Conservation (phyloP, 495 filamentous ascomycete genomes). For the Hypoxylon perforatum region DNA sequence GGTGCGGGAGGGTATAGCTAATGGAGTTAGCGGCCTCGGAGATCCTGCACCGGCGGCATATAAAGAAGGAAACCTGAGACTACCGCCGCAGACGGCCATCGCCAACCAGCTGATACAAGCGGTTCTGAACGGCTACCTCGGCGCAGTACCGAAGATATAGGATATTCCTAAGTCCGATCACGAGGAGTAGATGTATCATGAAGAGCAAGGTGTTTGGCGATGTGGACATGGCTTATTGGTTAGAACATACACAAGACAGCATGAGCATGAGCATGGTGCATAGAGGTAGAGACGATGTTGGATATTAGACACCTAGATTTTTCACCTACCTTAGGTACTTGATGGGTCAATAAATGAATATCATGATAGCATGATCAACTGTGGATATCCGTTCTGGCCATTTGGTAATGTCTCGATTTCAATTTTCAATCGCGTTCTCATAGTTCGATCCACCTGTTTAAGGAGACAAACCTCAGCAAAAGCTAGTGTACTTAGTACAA, state of each 20-base stretch:
- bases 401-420: too few species aligned
- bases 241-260: background rate
- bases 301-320: constrained; percentile 1
- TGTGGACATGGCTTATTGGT: background rate
- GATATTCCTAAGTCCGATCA: background rate
- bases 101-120: constrained; percentile 75
- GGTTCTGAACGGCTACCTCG: constrained; percentile 56
- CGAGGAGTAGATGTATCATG: background rate
- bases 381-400: too few species aligned
- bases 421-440: too few species aligned
- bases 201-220: background rate
- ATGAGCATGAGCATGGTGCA: too few species aligned
- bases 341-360: too few species aligned
- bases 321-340: background rate
- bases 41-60: constrained; percentile 71
- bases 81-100: constrained; percentile 83
- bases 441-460: too few species aligned
- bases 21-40: constrained; percentile 73
- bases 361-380: too few species aligned
- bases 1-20: constrained; percentile 69
- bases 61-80: constrained; percentile 74
- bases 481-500: too few species aligned
- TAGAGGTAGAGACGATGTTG: constrained; percentile 1
- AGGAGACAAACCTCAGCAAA: too few species aligned
- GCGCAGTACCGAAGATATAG: constrained; percentile 53